Evolutionary conservation across 805 yeast genomes (phyloP), one percentile per base, ranked within the genome.

Genomic region (Metschnikowia gelsemii): DNA sequence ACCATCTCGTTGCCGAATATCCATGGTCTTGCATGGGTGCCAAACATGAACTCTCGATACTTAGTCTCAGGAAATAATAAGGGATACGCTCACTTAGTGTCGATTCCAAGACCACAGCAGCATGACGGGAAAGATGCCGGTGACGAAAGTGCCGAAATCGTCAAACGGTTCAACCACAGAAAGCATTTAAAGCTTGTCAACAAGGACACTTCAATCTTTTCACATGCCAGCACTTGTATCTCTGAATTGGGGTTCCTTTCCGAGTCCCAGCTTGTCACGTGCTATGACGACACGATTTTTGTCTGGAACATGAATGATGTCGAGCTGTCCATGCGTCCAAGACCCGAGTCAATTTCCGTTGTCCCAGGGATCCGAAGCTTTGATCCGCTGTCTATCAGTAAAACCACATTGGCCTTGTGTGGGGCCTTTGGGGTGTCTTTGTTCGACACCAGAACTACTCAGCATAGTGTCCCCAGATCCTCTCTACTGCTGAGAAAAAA

Each of bases 81-180:
- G 44, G 96, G 96, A 2, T 65, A 75, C 40, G 87, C 81, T 0
- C 87, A 90, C 60, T 59, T 89, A 45, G 78, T 87, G 3, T 68
- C 83, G 13, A 70, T 88, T 7, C 93, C 95, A 4, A 21, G 34
- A n/a, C 35, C 44, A 4, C 42, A 18, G 31, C 31, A 29, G 11
- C 9, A 32, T 12, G 41, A 27, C 7, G 52, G 42, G 8, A 51
- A 38, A 13, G 50, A 41, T 21, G 66, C 64, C 4, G 72, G 54
- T 2, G 59, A 63, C 17, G 59, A 72, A 18, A 68, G 74, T 41
- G 96, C 96, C 0, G 87, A 81, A 58, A 83, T 89, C 16, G 65
- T 84, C 47, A 84, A 80, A 57, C 68, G 95, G 27, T 89, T 82
- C 66, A 87, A 87, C 61, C 96, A 89, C 64, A 67, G 74, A 37